Conservation (phyloP, 257 asterid genomes). For the Thymus quinquecostatus region DNA sequence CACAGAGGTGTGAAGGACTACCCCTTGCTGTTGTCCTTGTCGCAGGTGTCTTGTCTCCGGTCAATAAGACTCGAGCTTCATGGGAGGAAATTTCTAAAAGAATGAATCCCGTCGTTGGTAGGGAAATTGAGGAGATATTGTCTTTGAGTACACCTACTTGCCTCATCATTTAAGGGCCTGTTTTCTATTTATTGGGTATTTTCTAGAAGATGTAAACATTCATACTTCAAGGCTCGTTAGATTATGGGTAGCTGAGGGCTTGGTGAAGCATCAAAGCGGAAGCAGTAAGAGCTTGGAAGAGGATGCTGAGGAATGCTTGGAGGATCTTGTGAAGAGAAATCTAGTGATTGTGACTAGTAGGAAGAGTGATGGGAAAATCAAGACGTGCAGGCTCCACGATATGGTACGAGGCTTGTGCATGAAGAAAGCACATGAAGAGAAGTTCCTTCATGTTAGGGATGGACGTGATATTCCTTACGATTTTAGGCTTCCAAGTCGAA, state of each 20-base stretch:
- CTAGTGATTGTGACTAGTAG: conserved; percentile 7
- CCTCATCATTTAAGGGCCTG: conserved; percentile 22
- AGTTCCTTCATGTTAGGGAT: not conserved
- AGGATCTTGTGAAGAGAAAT: conserved; percentile 26
- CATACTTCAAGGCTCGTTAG: not conserved
- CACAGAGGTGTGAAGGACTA: not conserved
- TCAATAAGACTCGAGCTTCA: not conserved
- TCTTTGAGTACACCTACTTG: conserved; percentile 7
- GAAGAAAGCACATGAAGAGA: conserved; percentile 21
- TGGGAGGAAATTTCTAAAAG: not conserved
- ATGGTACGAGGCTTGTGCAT: conserved; percentile 23
- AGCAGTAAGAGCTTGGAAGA: conserved; percentile 10
- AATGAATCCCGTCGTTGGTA: not conserved
- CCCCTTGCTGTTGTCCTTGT: conserved; percentile 24
- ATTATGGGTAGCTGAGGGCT: conserved; percentile 18
- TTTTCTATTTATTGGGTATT: not conserved
- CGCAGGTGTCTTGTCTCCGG: not conserved
- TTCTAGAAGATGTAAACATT: not conserved
- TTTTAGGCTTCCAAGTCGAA: not conserved
- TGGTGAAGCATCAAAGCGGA: not conserved
- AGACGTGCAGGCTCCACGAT: conserved; percentile 23
- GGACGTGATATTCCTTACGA: not conserved
- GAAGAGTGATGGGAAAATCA: conserved; percentile 25
- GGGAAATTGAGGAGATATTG: not conserved
- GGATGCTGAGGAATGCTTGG: conserved; percentile 22